Base-by-base conservation (phyloP, 495 filamentous ascomycete genomes). In the Cladorrhinum samala region DNA sequence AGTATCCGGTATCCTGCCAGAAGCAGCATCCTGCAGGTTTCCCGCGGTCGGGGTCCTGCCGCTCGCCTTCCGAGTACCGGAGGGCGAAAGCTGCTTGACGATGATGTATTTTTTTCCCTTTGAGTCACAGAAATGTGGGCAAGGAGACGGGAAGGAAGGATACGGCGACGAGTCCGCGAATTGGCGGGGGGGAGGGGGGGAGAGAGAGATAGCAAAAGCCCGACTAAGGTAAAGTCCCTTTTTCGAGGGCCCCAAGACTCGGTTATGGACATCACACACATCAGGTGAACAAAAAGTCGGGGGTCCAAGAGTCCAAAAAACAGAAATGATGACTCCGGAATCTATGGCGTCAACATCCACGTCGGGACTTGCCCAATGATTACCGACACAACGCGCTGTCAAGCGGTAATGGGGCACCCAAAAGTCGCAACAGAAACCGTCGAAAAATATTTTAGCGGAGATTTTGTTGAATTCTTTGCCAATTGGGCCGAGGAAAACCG, bases 401-500 rank as follows among this genome's bases (percentile, higher is more conserved):
- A 57, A 54, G 50, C 55, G 52, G 25, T 21, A 17, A 47, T 47
- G 14, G n/a, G n/a, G n/a, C n/a, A n/a, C n/a, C n/a, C n/a, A n/a
- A n/a, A 25, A 25, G 8, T 48, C 2, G 36, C 3, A 17, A 16
- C 30, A 39, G 24, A 41, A 45, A 30, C 17, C 3, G 33, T 53
- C 50, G 60, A 55, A 59, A 16, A 23, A 19, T 38, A 41, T 27
- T 56, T 55, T 43, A 41, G 11, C 45, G 45, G 45, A 47, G 30
- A n/a, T n/a, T 25, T 33, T 18, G 21, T 24, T 20, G 1, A 47
- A 33, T 24, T n/a, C 17, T 17, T 6, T 8, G 25, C 17, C 56
- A 40, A 60, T 47, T 63, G 59, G 62, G 50, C 64, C 64, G 64
- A 9, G 42, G 47, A 46, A 59, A 66, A 52, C 64, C 64, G 64